Conservation (phyloP, 805 yeast genomes). For the Monosporozyma solicola region DNA sequence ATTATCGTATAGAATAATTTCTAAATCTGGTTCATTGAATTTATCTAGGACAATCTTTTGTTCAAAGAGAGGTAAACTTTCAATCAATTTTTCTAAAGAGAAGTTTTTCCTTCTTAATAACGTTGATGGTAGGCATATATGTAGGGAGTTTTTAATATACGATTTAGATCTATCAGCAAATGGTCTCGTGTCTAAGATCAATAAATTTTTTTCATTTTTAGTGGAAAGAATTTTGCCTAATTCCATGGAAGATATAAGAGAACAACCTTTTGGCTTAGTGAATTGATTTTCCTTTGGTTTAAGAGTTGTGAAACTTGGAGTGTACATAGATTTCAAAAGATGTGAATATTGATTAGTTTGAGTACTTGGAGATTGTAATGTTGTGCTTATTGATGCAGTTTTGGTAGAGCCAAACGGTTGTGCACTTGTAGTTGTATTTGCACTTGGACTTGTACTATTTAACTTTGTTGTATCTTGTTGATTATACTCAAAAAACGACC, state of each 20-base stretch:
- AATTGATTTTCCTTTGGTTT: conserved; percentile 3
- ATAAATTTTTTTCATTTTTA: conserved; percentile 3
- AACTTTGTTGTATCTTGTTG: not conserved
- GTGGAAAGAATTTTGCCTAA: conserved; percentile 9
- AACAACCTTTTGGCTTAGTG: conserved; percentile 16
- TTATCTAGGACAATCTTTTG: conserved; percentile 7
- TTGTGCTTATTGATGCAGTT: not conserved
- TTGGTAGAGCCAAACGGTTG: not conserved
- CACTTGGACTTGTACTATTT: too few relatives aligned
- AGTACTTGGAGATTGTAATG: not conserved
- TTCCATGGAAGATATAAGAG: conserved; percentile 15
- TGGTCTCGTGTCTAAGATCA: conserved; percentile 59
- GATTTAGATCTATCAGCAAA: conserved; percentile 58
- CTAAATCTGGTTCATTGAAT: conserved; percentile 9
- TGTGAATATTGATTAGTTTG: not conserved
- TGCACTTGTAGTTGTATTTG: not conserved
- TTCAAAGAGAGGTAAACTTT: conserved; percentile 49
- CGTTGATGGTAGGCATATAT: conserved; percentile 86
- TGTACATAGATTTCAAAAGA: not conserved
- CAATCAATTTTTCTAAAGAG: conserved; percentile 51
- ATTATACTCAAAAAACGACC: not conserved
- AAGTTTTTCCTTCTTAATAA: conserved; percentile 68
- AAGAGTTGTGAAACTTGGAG: not conserved
- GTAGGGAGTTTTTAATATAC: conserved; percentile 54
- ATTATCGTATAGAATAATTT: conserved; percentile 22